phyloP scores from a whole-genome alignment of 768 basidiomycete genomes.

The Chalciporus sphaerocephalus region DNA sequence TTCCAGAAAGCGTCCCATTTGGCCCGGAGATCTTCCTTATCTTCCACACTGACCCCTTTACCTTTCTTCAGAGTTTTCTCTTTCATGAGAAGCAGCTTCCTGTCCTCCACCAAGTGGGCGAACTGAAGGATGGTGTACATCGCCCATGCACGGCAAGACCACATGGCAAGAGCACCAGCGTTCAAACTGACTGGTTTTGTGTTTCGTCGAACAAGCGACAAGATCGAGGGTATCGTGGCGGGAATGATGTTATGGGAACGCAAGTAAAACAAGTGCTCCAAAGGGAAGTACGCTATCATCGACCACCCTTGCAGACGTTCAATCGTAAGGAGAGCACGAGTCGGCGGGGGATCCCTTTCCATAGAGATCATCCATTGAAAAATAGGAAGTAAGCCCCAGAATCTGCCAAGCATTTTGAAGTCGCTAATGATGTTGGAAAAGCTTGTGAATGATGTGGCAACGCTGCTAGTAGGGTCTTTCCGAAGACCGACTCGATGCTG shows the following conservation, averaged over 20 bases:
- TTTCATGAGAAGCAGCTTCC: conserved; percentile 50
- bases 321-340: conserved; percentile 64
- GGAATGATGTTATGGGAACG: conserved; percentile 58
- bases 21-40: conserved; percentile 52
- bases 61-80: conserved; percentile 55
- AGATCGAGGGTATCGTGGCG: conserved; percentile 43
- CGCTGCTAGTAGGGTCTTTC: conserved; percentile 47
- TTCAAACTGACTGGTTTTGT: conserved; percentile 44
- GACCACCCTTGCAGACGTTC: conserved; percentile 72
- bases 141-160: conserved; percentile 83
- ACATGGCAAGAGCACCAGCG: conserved; percentile 47
- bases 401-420: conserved; percentile 68
- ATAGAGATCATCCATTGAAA: conserved; percentile 75
- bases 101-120: conserved; percentile 65
- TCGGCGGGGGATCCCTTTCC: conserved; percentile 68
- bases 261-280: conserved; percentile 74
- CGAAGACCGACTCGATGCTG: conserved; percentile 63
- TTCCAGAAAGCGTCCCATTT: conserved; percentile 68
- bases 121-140: conserved; percentile 75
- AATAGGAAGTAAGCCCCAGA: conserved; percentile 80
- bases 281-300: conserved; percentile 76
- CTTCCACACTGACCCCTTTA: conserved; percentile 47
- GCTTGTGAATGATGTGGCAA: conserved; percentile 50
- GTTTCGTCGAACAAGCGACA: conserved; percentile 39
- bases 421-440: conserved; percentile 56